These are phyloP conservation scores for Ophiosphaerella narmari DNA, from an alignment of 2,329 filamentous ascomycete genomes.

Conservation along the genomic window DNA sequence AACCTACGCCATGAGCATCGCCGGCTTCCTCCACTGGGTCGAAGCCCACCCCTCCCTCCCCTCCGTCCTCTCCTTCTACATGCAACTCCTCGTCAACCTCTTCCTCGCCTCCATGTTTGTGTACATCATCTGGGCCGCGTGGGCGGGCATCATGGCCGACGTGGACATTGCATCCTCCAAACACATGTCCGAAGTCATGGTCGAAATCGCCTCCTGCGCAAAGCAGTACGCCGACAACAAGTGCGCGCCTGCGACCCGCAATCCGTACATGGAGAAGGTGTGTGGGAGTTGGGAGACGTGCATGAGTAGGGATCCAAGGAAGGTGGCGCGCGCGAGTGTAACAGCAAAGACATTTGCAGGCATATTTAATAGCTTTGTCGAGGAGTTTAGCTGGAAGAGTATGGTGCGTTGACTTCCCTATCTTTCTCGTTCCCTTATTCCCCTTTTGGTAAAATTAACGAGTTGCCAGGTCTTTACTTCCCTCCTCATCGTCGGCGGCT, in stretches of 20 bases:
- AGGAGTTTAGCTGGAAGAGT: slow-evolving; percentile 84
- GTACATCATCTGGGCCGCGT: slow-evolving; percentile 72
- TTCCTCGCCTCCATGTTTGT: slow-evolving; percentile 61
- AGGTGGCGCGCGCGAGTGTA: slow-evolving; percentile 77
- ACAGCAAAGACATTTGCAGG: slow-evolving; percentile 86
- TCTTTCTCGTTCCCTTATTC: neutral
- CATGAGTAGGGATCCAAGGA: slow-evolving; percentile 81
- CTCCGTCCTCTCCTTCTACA: slow-evolving; percentile 68
- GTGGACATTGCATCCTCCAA: slow-evolving; percentile 73
- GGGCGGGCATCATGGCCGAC: slow-evolving; percentile 73
- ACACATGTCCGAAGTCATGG: slow-evolving; percentile 69
- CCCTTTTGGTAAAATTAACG: too few species aligned
- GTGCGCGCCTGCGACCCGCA: slow-evolving; percentile 68
- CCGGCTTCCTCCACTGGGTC: slow-evolving; percentile 64
- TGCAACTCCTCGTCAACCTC: slow-evolving; percentile 69
- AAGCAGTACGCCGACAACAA: slow-evolving; percentile 75
- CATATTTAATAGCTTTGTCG: slow-evolving; percentile 92
- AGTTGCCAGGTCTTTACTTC: slow-evolving; percentile 53
- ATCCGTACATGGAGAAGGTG: slow-evolving; percentile 72
- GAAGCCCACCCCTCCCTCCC: slow-evolving; percentile 69
- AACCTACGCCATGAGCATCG: slow-evolving; percentile 39
- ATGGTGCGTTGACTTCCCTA: slow-evolving; percentile 56
- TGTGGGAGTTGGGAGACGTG: slow-evolving; percentile 86
- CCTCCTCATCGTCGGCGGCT: slow-evolving; percentile 55
- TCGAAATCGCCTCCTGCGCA: slow-evolving; percentile 74